These are phyloP conservation scores for Trichoderma sp. DNA, from an alignment of 2,329 filamentous ascomycete species.

Conservation along the genomic window DNA sequence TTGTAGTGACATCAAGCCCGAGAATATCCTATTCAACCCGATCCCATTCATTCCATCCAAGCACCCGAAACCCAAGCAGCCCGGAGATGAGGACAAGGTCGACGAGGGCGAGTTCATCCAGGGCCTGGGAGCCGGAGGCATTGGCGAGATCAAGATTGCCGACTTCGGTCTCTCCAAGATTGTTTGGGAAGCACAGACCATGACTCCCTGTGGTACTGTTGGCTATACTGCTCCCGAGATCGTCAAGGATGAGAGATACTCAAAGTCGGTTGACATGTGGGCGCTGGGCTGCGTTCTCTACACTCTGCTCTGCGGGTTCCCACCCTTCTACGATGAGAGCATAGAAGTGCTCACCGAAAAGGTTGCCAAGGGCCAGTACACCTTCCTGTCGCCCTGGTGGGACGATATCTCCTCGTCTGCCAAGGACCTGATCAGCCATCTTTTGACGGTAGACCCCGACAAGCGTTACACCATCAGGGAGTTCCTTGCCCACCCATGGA, in stretches of 20 bases:
- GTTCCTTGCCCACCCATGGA: constrained; percentile 95
- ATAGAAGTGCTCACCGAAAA: constrained; percentile 97
- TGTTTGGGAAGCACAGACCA: constrained; percentile 96
- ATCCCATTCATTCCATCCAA: constrained; percentile 78
- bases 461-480: constrained; percentile 92
- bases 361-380: constrained; percentile 94
- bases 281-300: constrained; percentile 95
- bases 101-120: constrained; percentile 92
- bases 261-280: constrained; percentile 99
- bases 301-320: constrained; percentile 94
- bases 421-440: constrained; percentile 89
- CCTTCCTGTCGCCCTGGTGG: constrained; percentile 98
- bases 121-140: constrained; percentile 81
- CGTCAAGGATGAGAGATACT: constrained; percentile 97
- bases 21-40: constrained; percentile 92
- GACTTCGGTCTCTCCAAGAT: constrained; percentile 98
- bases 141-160: constrained; percentile 94
- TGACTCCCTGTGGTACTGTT: constrained; percentile 98
- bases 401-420: constrained; percentile 95
- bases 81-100: constrained; percentile 94
- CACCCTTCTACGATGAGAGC: constrained; percentile 97
- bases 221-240: constrained; percentile 98
- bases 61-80: constrained; percentile 73
- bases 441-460: constrained; percentile 90
- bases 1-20: constrained; percentile 90